A percentile compares a stretch with the other conserved stretches of the same genome.
phyloP scores from a whole-genome alignment of 1,284 basidiomycete species.

The Cryptococcus deneoformans region DNA sequence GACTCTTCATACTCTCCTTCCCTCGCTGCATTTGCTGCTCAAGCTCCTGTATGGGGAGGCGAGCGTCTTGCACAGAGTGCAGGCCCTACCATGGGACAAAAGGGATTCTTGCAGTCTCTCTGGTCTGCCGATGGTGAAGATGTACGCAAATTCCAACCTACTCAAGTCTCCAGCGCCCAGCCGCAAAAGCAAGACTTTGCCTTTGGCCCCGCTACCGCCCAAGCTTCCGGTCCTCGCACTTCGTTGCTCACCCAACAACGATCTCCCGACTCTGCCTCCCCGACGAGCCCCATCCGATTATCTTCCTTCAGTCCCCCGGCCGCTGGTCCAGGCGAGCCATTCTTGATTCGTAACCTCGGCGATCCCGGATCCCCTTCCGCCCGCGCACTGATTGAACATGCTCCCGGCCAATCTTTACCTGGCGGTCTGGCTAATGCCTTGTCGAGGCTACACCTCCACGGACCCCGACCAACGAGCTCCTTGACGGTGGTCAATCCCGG shows the following conservation, averaged over 20 bases:
- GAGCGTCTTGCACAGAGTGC: conserved; percentile 47
- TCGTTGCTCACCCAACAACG: conserved; percentile 38
- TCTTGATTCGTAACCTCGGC: conserved; percentile 24
- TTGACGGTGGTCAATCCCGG: neutral
- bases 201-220: conserved; percentile 27
- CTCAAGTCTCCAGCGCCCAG: neutral
- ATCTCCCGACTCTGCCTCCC: conserved; percentile 17
- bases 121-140: conserved; percentile 47
- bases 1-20: conserved; percentile 32
- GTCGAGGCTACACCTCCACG: conserved; percentile 46
- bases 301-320: conserved; percentile 1
- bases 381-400: conserved; percentile 44
- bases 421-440: conserved; percentile 47
- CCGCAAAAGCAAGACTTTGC: conserved; percentile 19
- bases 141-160: conserved; percentile 23
- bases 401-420: conserved; percentile 47
- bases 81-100: conserved; percentile 39
- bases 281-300: conserved; percentile 8
- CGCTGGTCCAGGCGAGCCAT: conserved; percentile 10
- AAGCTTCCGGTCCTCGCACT: conserved; percentile 18
- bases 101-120: conserved; percentile 41
- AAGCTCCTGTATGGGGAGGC: conserved; percentile 8
- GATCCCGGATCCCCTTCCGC: conserved; percentile 34
- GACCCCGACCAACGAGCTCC: conserved; percentile 9
- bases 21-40: conserved; percentile 15